Conservation (phyloP, 2,329 filamentous ascomycete species). For the Exophiala sp. region DNA sequence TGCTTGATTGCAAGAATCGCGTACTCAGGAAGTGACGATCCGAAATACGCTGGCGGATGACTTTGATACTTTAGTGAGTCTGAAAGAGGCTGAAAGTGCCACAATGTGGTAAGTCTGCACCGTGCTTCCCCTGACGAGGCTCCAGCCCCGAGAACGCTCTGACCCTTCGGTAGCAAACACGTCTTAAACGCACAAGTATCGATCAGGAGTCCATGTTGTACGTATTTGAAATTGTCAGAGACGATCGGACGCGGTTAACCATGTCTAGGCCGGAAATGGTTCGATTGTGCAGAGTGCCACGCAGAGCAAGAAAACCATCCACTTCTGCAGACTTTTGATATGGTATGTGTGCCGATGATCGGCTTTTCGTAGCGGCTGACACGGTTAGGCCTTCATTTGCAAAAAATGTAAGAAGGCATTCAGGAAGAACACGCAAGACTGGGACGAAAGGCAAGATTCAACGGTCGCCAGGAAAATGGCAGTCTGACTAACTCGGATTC, state of each 20-base stretch:
- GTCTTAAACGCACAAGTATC: constrained; percentile 96
- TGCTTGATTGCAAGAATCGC: no score
- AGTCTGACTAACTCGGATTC: neutral
- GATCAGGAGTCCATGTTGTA: constrained; percentile 94
- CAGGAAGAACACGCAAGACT: constrained; percentile 86
- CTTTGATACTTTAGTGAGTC: no score
- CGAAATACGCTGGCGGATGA: no score
- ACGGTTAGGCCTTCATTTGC: constrained; percentile 69
- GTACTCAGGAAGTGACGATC: no score
- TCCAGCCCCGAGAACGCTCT: no score
- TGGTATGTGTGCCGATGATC: constrained; percentile 49
- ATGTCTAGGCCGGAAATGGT: constrained; percentile 81
- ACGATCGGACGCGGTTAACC: neutral
- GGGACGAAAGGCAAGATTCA: constrained; percentile 67
- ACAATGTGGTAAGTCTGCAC: no score
- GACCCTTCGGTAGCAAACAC: constrained; percentile 69
- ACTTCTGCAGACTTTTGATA: constrained; percentile 74
- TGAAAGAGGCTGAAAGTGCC: no score
- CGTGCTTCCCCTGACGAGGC: no score
- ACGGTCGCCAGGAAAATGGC: no score
- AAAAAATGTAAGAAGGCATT: constrained; percentile 99
- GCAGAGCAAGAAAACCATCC: constrained; percentile 72
- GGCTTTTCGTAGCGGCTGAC: neutral
- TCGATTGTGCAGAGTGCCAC: constrained; percentile 96
- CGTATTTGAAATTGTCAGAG: constrained; percentile 33